phyloP scores from a whole-genome alignment of 495 filamentous ascomycete genomes.

The Immersiella caudata region DNA sequence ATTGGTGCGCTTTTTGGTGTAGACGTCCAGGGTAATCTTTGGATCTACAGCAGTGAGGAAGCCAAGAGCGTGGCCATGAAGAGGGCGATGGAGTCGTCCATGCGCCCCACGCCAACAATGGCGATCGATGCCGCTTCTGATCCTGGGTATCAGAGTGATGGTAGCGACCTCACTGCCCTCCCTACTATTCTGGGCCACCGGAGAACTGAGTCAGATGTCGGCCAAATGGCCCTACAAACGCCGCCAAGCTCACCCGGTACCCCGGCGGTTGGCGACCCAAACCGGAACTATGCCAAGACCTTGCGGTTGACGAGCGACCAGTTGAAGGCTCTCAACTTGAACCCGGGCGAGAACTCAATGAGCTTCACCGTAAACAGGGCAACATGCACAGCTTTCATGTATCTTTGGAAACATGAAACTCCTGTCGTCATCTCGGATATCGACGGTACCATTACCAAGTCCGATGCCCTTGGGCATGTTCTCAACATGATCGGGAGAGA shows the following conservation, averaged over 20 bases:
- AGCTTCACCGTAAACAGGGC: constrained; percentile 96
- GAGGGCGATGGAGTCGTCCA: constrained; percentile 44
- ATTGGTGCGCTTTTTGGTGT: constrained; percentile 93
- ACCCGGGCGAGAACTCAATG: constrained; percentile 84
- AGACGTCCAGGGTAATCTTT: constrained; percentile 93
- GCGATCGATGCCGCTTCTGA: constrained; percentile 82
- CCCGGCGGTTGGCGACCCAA: constrained; percentile 62
- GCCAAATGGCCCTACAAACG: constrained; percentile 67
- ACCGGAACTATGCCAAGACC: constrained; percentile 93
- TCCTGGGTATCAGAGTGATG: constrained; percentile 90
- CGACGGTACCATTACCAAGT: constrained; percentile 98
- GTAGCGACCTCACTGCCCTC: constrained; percentile 41
- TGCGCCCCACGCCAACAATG: constrained; percentile 52
- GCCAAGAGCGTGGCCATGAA: constrained; percentile 77
- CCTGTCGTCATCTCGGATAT: constrained; percentile 98
- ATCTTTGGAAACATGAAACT: constrained; percentile 82
- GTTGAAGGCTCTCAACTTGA: constrained; percentile 81
- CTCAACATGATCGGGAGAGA: constrained; percentile 97
- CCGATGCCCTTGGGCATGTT: constrained; percentile 95
- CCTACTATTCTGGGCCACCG: constrained; percentile 46
- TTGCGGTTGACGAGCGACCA: constrained; percentile 95
- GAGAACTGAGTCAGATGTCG: constrained; percentile 69
- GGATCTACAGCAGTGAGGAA: constrained; percentile 98
- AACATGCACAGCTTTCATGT: constrained; percentile 90
- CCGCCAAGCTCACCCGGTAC: constrained; percentile 76